A percentile compares a stretch with the other conserved stretches of the same genome.
These are phyloP conservation scores for Psilocybe cyanescens DNA, from an alignment of 768 basidiomycete species.

Conservation along the genomic window DNA sequence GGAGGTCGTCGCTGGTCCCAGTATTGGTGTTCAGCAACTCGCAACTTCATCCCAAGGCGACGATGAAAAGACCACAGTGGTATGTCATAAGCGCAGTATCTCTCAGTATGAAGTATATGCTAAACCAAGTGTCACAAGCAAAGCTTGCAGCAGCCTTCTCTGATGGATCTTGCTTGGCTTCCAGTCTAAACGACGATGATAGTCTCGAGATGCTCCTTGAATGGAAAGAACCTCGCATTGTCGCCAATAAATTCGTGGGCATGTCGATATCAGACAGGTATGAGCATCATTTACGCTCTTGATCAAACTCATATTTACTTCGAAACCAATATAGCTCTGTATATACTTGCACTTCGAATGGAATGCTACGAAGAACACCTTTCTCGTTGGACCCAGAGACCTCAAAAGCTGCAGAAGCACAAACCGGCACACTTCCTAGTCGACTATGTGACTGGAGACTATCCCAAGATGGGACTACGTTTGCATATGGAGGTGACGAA, in stretches of 20 bases:
- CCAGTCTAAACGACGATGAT: constrained; percentile 45
- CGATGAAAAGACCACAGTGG: constrained; percentile 39
- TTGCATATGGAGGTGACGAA: constrained; percentile 87
- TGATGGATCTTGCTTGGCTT: constrained; percentile 56
- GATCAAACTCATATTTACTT: background rate
- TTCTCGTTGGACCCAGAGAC: constrained; percentile 25
- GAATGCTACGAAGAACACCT: constrained; percentile 61
- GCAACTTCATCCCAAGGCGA: constrained; percentile 14
- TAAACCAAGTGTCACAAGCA: constrained; percentile 36
- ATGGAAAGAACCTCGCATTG: constrained; percentile 72
- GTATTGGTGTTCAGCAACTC: constrained; percentile 30
- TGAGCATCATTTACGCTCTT: constrained; percentile 20
- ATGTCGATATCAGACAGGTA: constrained; percentile 55
- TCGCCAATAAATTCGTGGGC: constrained; percentile 64
- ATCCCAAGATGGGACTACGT: constrained; percentile 52
- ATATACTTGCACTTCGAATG: constrained; percentile 78
- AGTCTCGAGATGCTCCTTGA: constrained; percentile 40
- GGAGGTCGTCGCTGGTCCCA: constrained; percentile 13
- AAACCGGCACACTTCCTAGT: constrained; percentile 56
- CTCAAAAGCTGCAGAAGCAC: constrained; percentile 9
- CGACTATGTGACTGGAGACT: constrained; percentile 73
- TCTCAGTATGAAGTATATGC: constrained; percentile 1
- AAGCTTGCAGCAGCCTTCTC: constrained; percentile 72
- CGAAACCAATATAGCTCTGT: constrained; percentile 40
- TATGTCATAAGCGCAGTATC: constrained; percentile 30